Evolutionary conservation across 2,329 filamentous ascomycete genomes (phyloP).

Genomic region (Magnaporthiopsis poae): DNA sequence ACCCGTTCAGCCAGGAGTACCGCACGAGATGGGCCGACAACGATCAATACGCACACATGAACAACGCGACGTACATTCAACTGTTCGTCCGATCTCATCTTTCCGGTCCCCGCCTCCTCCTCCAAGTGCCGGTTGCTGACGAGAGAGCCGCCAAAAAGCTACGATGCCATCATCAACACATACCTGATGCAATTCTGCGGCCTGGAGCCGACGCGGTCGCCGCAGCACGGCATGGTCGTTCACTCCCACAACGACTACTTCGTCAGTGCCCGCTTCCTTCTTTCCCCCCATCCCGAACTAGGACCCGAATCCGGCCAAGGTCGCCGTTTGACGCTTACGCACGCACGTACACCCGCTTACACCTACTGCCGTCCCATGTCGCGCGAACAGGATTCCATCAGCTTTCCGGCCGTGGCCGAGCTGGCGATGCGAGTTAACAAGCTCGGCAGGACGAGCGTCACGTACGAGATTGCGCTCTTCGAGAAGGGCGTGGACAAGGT

Average conservation of each 20-base stretch:
- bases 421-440: constrained; percentile 73
- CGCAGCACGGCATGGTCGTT: constrained; percentile 73
- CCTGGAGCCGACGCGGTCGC: constrained; percentile 58
- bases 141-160: constrained; percentile 41
- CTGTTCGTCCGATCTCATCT: constrained; percentile 33
- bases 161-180: constrained; percentile 82
- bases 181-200: constrained; percentile 74
- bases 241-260: constrained; percentile 82
- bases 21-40: constrained; percentile 87
- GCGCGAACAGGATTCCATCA: constrained; percentile 45
- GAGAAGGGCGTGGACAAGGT: constrained; percentile 62
- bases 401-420: constrained; percentile 74
- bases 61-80: constrained; percentile 79
- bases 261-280: constrained; percentile 6
- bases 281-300: not conserved
- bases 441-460: constrained; percentile 76
- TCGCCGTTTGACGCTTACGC: too few species aligned
- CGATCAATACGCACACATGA: constrained; percentile 90
- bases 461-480: constrained; percentile 83
- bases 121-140: constrained; percentile 6
- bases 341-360: not conserved
- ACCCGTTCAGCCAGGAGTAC: constrained; percentile 70
- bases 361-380: too few species aligned
- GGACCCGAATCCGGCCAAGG: not conserved
- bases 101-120: not conserved